Conservation (phyloP, 345 rosid species). For the Turritis glabra region DNA sequence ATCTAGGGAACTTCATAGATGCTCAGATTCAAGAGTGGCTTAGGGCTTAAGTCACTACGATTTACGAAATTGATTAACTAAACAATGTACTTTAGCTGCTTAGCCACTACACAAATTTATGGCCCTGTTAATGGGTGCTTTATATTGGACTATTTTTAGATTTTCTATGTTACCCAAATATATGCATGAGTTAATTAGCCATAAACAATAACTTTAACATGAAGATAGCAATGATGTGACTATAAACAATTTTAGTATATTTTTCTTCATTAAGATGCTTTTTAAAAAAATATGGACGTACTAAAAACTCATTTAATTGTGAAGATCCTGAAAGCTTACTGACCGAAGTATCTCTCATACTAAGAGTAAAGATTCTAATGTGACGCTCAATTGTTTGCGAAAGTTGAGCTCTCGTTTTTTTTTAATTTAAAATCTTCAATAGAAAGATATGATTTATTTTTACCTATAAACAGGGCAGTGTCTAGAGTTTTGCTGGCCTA, state of each 20-base stretch:
- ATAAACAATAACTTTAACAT: neutral
- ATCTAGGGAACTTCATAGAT: constrained; percentile 25
- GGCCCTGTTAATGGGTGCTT: neutral
- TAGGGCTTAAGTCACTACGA: constrained; percentile 39
- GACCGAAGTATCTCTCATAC: neutral
- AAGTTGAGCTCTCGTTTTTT: neutral
- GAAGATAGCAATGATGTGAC: neutral
- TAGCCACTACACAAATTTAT: neutral
- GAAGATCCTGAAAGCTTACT: neutral
- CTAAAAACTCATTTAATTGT: neutral
- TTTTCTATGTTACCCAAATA: neutral
- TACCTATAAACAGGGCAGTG: neutral
- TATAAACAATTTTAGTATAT: neutral
- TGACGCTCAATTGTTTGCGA: neutral
- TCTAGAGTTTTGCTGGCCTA: no score
- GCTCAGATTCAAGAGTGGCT: constrained; percentile 63
- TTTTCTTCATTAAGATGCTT: neutral
- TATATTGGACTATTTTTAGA: neutral
- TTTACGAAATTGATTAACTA: constrained; percentile 19
- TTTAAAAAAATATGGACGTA: neutral
- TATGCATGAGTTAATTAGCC: neutral
- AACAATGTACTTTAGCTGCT: neutral
- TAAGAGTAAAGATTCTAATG: neutral
- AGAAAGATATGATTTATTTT: no score
- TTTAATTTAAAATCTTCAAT: no score